Percentiles rank a stretch among this genome's conserved stretches.
These are phyloP conservation scores for Tetrahymena malaccensis DNA, from an alignment of 73 alveolate genomes.

Conservation along the genomic window DNA sequence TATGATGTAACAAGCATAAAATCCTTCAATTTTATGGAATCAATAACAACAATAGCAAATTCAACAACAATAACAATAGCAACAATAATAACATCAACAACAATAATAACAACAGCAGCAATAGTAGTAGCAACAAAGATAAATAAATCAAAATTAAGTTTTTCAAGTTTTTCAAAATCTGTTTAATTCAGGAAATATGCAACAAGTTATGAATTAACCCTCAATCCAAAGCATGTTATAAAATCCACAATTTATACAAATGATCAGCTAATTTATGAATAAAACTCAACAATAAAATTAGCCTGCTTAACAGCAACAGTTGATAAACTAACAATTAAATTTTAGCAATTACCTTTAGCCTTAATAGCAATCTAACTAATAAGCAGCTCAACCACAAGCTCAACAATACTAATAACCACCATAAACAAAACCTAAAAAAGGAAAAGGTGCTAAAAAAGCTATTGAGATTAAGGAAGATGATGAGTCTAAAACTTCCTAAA, in stretches of 20 bases:
- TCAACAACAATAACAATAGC: not conserved
- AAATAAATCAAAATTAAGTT: not conserved
- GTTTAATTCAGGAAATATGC: not conserved
- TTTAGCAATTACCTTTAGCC: not conserved
- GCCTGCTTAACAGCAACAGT: not conserved
- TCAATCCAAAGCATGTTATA: not conserved
- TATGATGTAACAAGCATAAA: not conserved
- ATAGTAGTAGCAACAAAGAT: not conserved
- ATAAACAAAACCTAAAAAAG: not conserved
- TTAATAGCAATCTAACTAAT: not conserved
- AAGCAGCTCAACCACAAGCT: not conserved
- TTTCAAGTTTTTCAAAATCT: not conserved
- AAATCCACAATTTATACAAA: not conserved
- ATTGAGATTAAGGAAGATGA: not conserved
- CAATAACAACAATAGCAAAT: not conserved
- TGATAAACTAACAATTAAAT: not conserved
- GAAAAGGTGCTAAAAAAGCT: not conserved
- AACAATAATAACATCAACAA: not conserved
- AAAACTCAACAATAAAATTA: not conserved
- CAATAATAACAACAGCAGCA: not conserved
- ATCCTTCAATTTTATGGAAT: not conserved
- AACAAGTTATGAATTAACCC: not conserved
- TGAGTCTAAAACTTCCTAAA: not conserved
- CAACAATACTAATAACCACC: not conserved
- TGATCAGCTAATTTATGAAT: not conserved